Base-by-base conservation (phyloP, 2,329 filamentous ascomycete species). In the Cryphonectria radicalis region DNA sequence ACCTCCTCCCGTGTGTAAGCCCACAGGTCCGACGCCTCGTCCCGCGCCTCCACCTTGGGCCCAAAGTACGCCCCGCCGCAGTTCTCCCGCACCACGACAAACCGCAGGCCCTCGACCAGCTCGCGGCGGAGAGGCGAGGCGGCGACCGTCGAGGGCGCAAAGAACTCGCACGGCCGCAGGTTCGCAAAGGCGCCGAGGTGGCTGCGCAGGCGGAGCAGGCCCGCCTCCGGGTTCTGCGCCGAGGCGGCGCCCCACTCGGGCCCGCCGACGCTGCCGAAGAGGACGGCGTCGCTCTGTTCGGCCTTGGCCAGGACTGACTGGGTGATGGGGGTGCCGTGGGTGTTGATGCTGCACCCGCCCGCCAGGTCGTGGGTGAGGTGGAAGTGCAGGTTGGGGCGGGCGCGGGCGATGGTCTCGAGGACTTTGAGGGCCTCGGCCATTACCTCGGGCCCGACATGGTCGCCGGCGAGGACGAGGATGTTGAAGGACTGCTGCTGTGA, bases 221-320 rank as follows among this genome's bases (percentile, higher is more conserved):
- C 84, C n/a, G 80, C 80, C 71, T 86, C 83, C 1, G 84, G 83
- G n/a, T 65, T 65, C 37, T 65, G 40, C 22, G 63, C 63, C 13
- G 63, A 50, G 42, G 40, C 46, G 11, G 63, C 63, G 14, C 63
- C 63, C 94, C 95, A 98, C 93, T 98, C 82, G 19, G 96, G 95
- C n/a, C 95, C 95, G 76, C 95, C 95, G 78, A 98, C 97, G 76
- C 95, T 94, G 76, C 95, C 95, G 69, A 98, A 90, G 72, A 98
- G 90, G 72, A 98, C 92, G 55, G 95, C 95, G 81, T 97, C 92
- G 74, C 95, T 94, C 67, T 88, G 85, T 82, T 97, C 95, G 76
- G 94, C 94, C 50, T 94, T 94, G 19, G 84, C 84, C 77, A 98
- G 92, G 73, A 94, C 93, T 77, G 92, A 90, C 76, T 96, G 91